Percentiles rank a stretch among this genome's conserved stretches.
Evolutionary conservation across 495 filamentous ascomycete species (phyloP).

Genomic region (Pyrenula massariospora): DNA sequence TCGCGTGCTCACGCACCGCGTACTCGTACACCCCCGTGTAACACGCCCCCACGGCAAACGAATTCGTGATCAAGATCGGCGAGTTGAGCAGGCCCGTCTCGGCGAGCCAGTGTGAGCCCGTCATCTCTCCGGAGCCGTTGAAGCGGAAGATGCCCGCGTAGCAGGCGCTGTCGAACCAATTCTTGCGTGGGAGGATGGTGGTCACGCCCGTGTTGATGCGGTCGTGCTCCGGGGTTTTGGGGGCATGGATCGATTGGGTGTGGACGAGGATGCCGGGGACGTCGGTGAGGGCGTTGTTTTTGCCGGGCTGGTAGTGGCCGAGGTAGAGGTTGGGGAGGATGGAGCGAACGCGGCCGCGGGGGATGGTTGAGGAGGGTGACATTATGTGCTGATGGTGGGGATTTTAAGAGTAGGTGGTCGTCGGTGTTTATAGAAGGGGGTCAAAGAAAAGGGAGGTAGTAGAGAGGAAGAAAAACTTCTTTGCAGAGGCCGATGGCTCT

Average conservation of each 20-base stretch:
- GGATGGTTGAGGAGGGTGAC: not conserved
- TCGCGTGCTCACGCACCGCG: conserved; percentile 21
- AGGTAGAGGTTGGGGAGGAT: conserved; percentile 27
- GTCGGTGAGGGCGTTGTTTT: conserved; percentile 37
- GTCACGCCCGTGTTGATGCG: conserved; percentile 37
- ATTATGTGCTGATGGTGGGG: no score
- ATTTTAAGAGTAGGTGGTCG: no score
- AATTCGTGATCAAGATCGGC: conserved; percentile 39
- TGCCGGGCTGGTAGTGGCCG: conserved; percentile 23
- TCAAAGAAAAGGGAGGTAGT: no score
- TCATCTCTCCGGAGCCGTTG: conserved; percentile 44
- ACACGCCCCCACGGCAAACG: conserved; percentile 32
- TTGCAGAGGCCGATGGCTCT: no score
- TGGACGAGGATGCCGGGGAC: conserved; percentile 35
- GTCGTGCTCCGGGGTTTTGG: conserved; percentile 5
- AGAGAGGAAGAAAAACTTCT: no score
- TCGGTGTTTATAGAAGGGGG: no score
- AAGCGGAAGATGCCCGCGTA: conserved; percentile 38
- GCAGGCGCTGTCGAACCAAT: conserved; percentile 34
- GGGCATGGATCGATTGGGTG: conserved; percentile 27
- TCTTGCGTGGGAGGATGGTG: conserved; percentile 32
- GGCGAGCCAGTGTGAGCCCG: conserved; percentile 37
- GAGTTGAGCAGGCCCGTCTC: conserved; percentile 37
- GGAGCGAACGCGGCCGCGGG: conserved; percentile 16
- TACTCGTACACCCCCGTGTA: conserved; percentile 38